Evolutionary conservation across 140 eudicot species (phyloP), one percentile per base, ranked within the genome.

Genomic region (Oenanthe javanica): DNA sequence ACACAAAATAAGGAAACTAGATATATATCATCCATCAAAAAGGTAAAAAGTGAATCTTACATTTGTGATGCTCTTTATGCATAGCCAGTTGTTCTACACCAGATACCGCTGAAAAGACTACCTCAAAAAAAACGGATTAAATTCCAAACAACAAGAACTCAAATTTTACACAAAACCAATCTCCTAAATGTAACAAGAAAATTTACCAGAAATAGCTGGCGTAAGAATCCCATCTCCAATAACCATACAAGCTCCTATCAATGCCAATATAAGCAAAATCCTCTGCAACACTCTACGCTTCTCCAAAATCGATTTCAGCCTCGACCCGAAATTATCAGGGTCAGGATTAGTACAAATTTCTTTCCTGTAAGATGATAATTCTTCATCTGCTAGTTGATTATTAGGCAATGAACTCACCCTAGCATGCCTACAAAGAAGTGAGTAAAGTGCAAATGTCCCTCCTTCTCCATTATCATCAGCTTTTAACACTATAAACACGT

Each of bases 401-500:
- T 85, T 95, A 70, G 97, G 99, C 87, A 95, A 77, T 21, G 97
- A 86, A 86, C 92, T 87, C 42, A 93, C 93, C 70, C 88, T 87
- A 80, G 99, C 99, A 89, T 95, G 97, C 70, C 99, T 83, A 61
- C 97, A 95, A 9, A 95, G 84, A 64, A 95, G 88, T 0, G 99
- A 92, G 81, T 95, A 95, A 51, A 95, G 77, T 19, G 99, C 97
- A 88, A 95, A 95, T 83, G 99, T 95, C 76, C 99, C 99, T 14
- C 99, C 99, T 93, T 95, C 99, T 43, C 99, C 99, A 89, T 93
- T 89, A 87, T 95, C 99, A 88, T 95, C 97, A 81, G 99, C 99
- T 83, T 76, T 89, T 4, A 95, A 86, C 76, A 95, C 99, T 78
- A 95, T 89, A 76, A 93, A 95, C 61, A 95, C 98, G 85, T 95